phyloP scores from a whole-genome alignment of 2,329 filamentous ascomycete species.

The Zarea fungicola region DNA sequence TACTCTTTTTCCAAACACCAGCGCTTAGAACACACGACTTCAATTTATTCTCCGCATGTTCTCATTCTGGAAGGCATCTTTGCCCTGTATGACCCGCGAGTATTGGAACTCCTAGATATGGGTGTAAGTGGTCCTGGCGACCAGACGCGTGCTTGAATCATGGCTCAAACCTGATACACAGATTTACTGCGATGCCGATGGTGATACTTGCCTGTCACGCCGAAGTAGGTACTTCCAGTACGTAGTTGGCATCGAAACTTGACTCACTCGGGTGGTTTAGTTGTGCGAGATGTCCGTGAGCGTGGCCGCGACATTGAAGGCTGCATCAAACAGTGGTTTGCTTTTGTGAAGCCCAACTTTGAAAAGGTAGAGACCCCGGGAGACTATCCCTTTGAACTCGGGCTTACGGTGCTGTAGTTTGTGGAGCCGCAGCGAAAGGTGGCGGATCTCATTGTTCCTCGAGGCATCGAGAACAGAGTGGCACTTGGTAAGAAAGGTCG shows the following conservation, averaged over 20 bases:
- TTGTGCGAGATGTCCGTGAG: constrained; percentile 82
- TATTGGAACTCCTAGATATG: constrained; percentile 84
- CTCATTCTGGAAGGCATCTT: constrained; percentile 94
- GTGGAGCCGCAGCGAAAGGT: constrained; percentile 89
- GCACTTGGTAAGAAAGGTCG: constrained; percentile 59
- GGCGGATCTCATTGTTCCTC: constrained; percentile 91
- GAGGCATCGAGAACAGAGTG: constrained; percentile 90
- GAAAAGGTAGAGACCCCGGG: constrained; percentile 53
- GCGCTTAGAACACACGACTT: constrained; percentile 70
- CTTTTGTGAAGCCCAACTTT: constrained; percentile 94
- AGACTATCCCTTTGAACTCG: constrained; percentile 72
- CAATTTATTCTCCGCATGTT: constrained; percentile 94
- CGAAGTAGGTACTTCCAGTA: constrained; percentile 57
- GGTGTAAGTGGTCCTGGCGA: constrained; percentile 51
- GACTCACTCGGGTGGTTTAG: constrained; percentile 34
- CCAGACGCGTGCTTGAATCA: neutral
- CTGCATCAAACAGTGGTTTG: constrained; percentile 97
- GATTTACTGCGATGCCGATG: constrained; percentile 96
- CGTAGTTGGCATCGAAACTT: constrained; percentile 13
- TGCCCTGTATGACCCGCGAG: constrained; percentile 80
- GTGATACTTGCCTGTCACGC: constrained; percentile 85
- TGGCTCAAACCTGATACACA: constrained; percentile 21
- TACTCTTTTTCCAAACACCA: constrained; percentile 95
- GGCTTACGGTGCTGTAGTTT: constrained; percentile 42
- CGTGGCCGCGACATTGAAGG: constrained; percentile 89